Percentiles rank a stretch among this genome's conserved stretches.
These are phyloP conservation scores for Pythium vanterpoolii DNA, from an alignment of 352 stramenopile genomes.

Conservation along the genomic window DNA sequence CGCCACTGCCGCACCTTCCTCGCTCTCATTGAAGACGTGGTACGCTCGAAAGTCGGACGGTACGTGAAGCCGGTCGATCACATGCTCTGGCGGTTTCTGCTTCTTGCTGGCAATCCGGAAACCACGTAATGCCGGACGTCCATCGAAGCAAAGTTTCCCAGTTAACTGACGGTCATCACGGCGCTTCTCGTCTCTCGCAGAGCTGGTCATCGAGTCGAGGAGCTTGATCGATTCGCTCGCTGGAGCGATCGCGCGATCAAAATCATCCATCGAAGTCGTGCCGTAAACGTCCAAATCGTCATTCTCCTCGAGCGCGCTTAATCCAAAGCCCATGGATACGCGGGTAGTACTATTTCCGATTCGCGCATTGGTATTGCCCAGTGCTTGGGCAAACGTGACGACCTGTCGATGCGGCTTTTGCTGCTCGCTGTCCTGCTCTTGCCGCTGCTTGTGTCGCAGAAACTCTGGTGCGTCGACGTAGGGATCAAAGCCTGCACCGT, in stretches of 20 bases:
- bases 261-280: conserved; percentile 54
- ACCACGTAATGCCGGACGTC: conserved; percentile 45
- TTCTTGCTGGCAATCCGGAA: conserved; percentile 44
- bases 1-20: conserved; percentile 18
- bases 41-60: conserved; percentile 43
- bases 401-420: conserved; percentile 38
- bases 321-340: conserved; percentile 47
- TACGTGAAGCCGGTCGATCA: conserved; percentile 45
- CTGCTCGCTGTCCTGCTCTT: conserved; percentile 19
- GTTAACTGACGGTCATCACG: conserved; percentile 18
- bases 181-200: conserved; percentile 30
- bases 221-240: conserved; percentile 8
- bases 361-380: conserved; percentile 12
- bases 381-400: conserved; percentile 73
- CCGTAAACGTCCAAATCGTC: conserved; percentile 85
- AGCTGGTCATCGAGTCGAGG: conserved; percentile 19
- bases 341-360: conserved; percentile 5
- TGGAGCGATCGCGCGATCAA: conserved; percentile 57
- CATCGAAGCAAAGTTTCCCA: conserved; percentile 49
- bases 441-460: conserved; percentile 40
- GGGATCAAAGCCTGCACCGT: conserved; percentile 77
- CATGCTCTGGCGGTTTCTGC: conserved; percentile 41
- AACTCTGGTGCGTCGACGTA: conserved; percentile 78
- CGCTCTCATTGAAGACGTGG: conserved; percentile 44
- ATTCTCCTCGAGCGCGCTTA: conserved; percentile 80